Evolutionary conservation across 805 yeast species (phyloP), one percentile per base, ranked within the genome.

Genomic region (Metschnikowia kunwiensis): DNA sequence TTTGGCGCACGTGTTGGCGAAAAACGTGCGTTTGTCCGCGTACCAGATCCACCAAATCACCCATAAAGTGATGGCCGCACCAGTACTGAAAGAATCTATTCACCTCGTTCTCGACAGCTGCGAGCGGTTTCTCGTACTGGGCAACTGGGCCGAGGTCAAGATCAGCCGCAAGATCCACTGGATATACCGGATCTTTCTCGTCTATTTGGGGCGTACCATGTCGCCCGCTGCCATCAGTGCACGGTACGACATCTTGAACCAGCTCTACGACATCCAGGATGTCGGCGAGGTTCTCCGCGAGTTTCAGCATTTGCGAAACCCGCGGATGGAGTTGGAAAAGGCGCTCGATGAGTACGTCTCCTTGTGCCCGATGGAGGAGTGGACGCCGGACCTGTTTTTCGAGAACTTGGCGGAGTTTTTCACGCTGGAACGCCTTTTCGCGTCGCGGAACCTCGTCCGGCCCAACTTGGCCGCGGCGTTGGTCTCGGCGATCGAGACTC

Each of bases 81-180:
- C 29, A 7, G 22, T 24, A 3, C 12, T 10, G 14, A 19, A 18
- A 18, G 20, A 19, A 5, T 7, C 41, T 11, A 40, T 57, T 13
- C 39, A 28, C 5, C 12, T 28, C 10, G 43, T 57, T 7, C 42
- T 65, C 5, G 29, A 36, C 5, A 39, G 49, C 14, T 52, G 60
- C 36, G 70, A 66, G 42, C 42, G 51, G n/a, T 46, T 55, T 40
- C 47, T 66, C 30, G 57, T 60, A 9, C 21, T 50, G 9, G 65
- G 61, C 5, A 63, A 55, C 42, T 54, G 61, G 53, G 52, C 52
- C 7, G 66, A 63, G 35, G 44, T 48, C 10, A 42, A 44, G 25
- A n/a, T 44, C 24, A 35, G 32, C 46, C 42, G 55, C 14, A 47
- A 46, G 13, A 29, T 60, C 8, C 57, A 55, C 30, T 49, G 49